Evolutionary conservation across 257 asterid species (phyloP), one percentile per base, ranked within the genome.

Genomic region (Nicotiana undulata): DNA sequence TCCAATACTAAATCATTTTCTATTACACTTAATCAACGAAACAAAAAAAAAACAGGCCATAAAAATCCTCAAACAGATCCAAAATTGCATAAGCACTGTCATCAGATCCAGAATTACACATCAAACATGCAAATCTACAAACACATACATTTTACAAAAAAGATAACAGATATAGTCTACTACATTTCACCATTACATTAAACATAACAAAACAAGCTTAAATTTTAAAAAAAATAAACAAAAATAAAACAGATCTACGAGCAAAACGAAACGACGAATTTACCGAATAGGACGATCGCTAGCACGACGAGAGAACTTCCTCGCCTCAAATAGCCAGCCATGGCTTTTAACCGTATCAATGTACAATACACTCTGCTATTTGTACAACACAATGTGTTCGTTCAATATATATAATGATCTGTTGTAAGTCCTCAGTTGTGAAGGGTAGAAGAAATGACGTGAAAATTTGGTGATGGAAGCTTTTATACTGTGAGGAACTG

Each of bases 241-340:
- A 56, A 5, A 18, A 26, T 1, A 10, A 70, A 28, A 64, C 51
- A 64, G 82, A 79, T 63, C 82, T 63, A 63, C 34, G 22, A 79
- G 49, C 52, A 0, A 79, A 29, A 12, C 9, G 9, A 68, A 46
- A 24, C 9, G 3, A 2, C 4, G 51, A 6, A 40, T 4, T 46
- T 81, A 88, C 91, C 89, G 53, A 84, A 66, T 59, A 88, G 53
- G 70, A 88, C 82, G 84, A 88, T 84, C 9, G 86, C 81, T 9
- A 84, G 83, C 26, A 83, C 83, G 32, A 80, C 68, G 76, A 81
- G 68, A 44, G 88, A 87, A 51, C 83, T 82, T 67, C 84, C 77
- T 75, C 86, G 82, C 83, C 88, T 83, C 76, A 80, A 85, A 59
- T 64, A 63, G 80, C 83, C 83, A 53, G 83, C 87, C 87, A 85